Conservation (phyloP, 441 rosid species). For the Biscutella laevigata region DNA sequence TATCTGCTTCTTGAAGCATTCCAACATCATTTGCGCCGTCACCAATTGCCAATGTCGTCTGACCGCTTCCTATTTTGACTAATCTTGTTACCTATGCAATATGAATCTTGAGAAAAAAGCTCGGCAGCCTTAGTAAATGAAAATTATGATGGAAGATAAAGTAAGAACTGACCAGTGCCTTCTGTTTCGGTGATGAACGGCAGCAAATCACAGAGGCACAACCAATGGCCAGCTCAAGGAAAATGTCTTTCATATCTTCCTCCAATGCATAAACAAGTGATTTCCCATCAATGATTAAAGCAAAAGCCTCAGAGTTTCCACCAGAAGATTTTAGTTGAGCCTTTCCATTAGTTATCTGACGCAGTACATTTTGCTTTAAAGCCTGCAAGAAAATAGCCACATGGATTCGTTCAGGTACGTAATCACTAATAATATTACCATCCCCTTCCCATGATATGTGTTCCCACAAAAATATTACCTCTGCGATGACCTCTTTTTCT, state of each 20-base stretch:
- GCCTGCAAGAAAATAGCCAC: slow-evolving; percentile 38
- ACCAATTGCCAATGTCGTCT: slow-evolving; percentile 60
- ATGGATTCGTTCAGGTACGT: slow-evolving; percentile 2
- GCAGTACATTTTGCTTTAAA: slow-evolving; percentile 46
- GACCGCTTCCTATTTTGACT: slow-evolving; percentile 49
- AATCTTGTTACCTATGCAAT: slow-evolving; percentile 52
- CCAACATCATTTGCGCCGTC: slow-evolving; percentile 81
- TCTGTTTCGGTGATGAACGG: slow-evolving; percentile 96
- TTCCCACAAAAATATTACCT: slow-evolving; percentile 31
- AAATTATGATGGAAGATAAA: background rate
- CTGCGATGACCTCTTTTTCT: slow-evolving; percentile 50
- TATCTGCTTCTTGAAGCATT: slow-evolving; percentile 78
- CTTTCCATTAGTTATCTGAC: slow-evolving; percentile 49
- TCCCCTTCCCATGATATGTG: background rate
- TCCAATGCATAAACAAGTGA: slow-evolving; percentile 76
- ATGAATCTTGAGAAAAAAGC: slow-evolving; percentile 6
- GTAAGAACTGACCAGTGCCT: slow-evolving; percentile 63
- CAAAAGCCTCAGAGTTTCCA: slow-evolving; percentile 55
- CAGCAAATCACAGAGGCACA: slow-evolving; percentile 98
- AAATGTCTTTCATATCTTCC: slow-evolving; percentile 52
- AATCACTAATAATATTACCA: background rate
- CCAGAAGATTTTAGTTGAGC: slow-evolving; percentile 38
- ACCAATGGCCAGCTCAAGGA: slow-evolving; percentile 77
- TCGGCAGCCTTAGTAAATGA: background rate
- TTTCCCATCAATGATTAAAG: slow-evolving; percentile 84